Evolutionary conservation across 129 eudicot genomes (phyloP), one percentile per base, ranked within the genome.

Genomic region (Escallonia herrerae): DNA sequence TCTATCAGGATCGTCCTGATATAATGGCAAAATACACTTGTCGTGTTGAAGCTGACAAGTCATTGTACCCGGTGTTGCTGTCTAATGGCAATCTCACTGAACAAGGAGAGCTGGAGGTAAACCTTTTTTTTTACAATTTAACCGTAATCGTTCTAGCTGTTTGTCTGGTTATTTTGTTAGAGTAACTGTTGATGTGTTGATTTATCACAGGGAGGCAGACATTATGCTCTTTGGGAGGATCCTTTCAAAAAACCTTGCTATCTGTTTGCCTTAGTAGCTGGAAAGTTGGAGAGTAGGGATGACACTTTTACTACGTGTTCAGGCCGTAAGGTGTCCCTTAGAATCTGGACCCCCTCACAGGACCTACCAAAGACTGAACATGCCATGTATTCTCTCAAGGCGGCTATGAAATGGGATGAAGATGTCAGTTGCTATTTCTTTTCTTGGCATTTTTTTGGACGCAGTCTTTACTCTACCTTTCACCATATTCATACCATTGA

Each of bases 391-490:
- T 90, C 95, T 69, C 88, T 90, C 38, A 90, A 90, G 83, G 93
- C 91, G 2, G 93, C 97, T 55, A 90, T 90, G 97, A 90, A 90
- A 78, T 90, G 97, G 97, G 97, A 90, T 64, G 97, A 90, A 75
- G 96, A 93, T 60, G 99, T 93, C 62, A 71, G 95, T 76, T 57
- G 12, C 33, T 60, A 43, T 22, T n/a, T n/a, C n/a, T n/a, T n/a
- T n/a, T 63, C 45, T 57, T 41, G 14, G 9, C n/a, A 14, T 14
- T 53, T 22, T 55, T 38, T 42, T 59, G 15, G 12, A 22, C n/a
- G 39, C 33, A 4, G 15, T 62, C 41, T 38, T 14, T 50, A 1
- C 10, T 57, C 50, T 63, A 13, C 56, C 62, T 46, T 13, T 60
- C 15, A 11, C 57, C 15, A 47, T 22, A 7, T 14, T 13, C 22